Evolutionary conservation across 2,329 filamentous ascomycete genomes (phyloP), one percentile per base, ranked within the genome.

Genomic region (Xylariaceae sp.): DNA sequence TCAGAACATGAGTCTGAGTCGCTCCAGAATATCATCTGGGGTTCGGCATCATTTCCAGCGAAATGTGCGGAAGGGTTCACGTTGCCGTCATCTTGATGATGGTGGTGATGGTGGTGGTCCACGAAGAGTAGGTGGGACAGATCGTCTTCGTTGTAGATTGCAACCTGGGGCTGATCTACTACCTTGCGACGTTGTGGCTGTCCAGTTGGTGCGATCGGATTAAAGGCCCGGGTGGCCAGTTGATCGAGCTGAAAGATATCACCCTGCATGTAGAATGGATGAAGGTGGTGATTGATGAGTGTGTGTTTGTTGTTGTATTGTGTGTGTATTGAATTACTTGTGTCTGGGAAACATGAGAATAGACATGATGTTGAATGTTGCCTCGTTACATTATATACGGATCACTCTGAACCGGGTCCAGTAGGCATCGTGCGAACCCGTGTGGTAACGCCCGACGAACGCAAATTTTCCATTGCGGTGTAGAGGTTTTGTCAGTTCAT

Each of bases 101-200:
- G 45, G 27, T 58, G 51, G 43, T 56, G 57, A 5, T 47, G 46
- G 22, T 58, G 44, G 17, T 49, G 49, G 50, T 58, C 58, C 45
- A 55, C 51, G 48, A 58, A 65, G 22, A 65, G 59, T 38, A 63
- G 50, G 30, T 64, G 59, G 9, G 62, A 62, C 18, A 66, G 54
- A 54, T 66, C 63, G 51, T 66, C 62, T 39, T 66, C 63, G 53
- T 66, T 66, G 44, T 63, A 64, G 52, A 66, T 63, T 42, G 59
- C 55, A 42, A 61, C 57, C 31, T 55, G 46, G 6, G 55, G 47
- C 11, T 46, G 42, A 7, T 27, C 22, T 27, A 27, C 22, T 27
- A 27, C 22, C 15, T 7, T 50, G 30, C 49, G 35, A 38, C 33
- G 39, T 33, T 22, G 32, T 48, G 6, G 19, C 22, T 42, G 33